These are phyloP conservation scores for Hawksworthiomyces lignivorus DNA, from an alignment of 2,329 filamentous ascomycete genomes.

Conservation along the genomic window DNA sequence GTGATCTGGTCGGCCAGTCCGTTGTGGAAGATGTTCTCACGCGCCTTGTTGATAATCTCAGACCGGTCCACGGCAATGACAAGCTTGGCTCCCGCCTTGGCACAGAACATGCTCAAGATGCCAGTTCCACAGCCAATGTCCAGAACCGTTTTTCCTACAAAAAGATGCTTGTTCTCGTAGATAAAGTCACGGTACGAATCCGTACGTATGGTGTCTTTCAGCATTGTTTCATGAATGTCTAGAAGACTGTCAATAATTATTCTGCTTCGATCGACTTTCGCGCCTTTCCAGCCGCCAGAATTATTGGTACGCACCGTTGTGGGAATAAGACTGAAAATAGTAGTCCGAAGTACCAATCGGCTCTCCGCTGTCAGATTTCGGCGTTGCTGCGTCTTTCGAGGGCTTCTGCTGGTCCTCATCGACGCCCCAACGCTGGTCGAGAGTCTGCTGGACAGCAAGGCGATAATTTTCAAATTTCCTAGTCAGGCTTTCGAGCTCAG, in stretches of 20 bases:
- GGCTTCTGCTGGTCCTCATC: slow-evolving; percentile 35
- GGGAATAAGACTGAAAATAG: slow-evolving; percentile 56
- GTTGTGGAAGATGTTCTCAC: slow-evolving; percentile 78
- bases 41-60: slow-evolving; percentile 78
- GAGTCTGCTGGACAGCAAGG: slow-evolving; percentile 55
- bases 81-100: slow-evolving; percentile 74
- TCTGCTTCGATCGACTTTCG: too few species aligned
- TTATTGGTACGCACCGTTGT: slow-evolving; percentile 48
- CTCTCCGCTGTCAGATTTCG: slow-evolving; percentile 23
- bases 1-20: slow-evolving; percentile 66
- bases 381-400: slow-evolving; percentile 11
- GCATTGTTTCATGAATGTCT: slow-evolving; percentile 94
- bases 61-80: slow-evolving; percentile 92
- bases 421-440: slow-evolving; percentile 57
- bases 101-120: slow-evolving; percentile 91
- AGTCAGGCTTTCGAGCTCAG: slow-evolving; percentile 51
- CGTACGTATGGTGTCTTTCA: slow-evolving; percentile 82
- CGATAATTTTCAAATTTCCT: slow-evolving; percentile 60
- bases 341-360: too few species aligned
- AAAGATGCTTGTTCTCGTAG: slow-evolving; percentile 82
- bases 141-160: slow-evolving; percentile 77
- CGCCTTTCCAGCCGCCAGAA: too few species aligned
- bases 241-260: too few species aligned
- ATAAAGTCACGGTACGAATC: slow-evolving; percentile 93
- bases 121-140: slow-evolving; percentile 81